Evolutionary conservation across 352 stramenopile genomes (phyloP), one percentile per base, ranked within the genome.

Genomic region (Phytophthora ohioensis): DNA sequence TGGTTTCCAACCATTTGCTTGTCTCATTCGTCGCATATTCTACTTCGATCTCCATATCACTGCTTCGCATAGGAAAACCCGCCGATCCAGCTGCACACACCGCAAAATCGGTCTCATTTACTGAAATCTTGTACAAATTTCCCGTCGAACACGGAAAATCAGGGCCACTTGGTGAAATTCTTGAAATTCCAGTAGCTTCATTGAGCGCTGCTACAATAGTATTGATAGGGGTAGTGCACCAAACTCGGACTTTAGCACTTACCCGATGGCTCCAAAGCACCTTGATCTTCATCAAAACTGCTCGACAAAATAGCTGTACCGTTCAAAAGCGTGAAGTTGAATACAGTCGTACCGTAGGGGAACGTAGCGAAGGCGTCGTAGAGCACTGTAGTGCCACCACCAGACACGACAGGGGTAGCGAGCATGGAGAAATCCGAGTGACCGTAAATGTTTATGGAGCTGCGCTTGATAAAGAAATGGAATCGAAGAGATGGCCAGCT

Each of bases 391-490:
- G 21, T 17, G 2, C 32, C 31, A 41, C 57, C 41, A 5, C 32
- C 27, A 1, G 51, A 55, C 52, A 64, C 38, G 36, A 75, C 42
- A 1, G 64, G 75, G 5, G 60, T 70, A 1, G 65, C 75, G 27
- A 73, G 43, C 4, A 79, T 63, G 17, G 69, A 46, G 27, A 78
- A 71, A 10, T 72, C 39, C 32, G 60, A 56, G 4, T 65, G 45
- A 1, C 75, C 75, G 31, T 67, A 60, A 9, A 77, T 15, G 3
- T 32, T n/a, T 64, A 82, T 78, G 39, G 66, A 63, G 30, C n/a
- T 53, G 21, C 75, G 67, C 54, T 80, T 79, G 53, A 76, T 13
- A 1, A 35, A 61, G 59, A 80, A 69, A 3, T 65, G 62, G 31
- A 82, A 58, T 8, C 31, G 48, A 8, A 82, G 48, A 2, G 59